Evolutionary conservation across 1,284 basidiomycete species (phyloP).

Genomic region (Boletus sp.): DNA sequence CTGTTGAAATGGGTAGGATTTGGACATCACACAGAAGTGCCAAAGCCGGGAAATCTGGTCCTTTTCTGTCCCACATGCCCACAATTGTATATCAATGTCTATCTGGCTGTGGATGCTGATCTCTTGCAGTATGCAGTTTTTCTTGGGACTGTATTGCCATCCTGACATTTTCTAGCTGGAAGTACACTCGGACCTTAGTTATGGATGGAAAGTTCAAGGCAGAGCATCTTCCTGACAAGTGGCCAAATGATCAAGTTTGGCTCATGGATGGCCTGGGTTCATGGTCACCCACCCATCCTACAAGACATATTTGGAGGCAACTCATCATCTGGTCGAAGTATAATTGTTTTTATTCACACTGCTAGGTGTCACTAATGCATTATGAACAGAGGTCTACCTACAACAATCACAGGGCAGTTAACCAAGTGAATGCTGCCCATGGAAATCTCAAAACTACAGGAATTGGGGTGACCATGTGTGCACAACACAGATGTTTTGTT

Average conservation of each 20-base stretch:
- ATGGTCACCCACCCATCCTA: neutral
- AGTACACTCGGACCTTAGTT: neutral
- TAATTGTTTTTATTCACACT: no score
- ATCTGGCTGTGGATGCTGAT: neutral
- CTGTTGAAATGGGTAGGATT: neutral
- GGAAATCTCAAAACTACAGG: neutral
- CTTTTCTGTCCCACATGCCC: neutral
- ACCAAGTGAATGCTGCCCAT: constrained; percentile 1
- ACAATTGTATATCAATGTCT: neutral
- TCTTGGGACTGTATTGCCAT: no score
- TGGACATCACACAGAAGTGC: neutral
- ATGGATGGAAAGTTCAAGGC: no score
- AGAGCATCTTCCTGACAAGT: neutral
- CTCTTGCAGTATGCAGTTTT: neutral
- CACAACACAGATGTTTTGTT: constrained; percentile 5
- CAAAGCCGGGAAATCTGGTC: neutral
- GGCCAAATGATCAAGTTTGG: constrained; percentile 6
- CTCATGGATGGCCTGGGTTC: constrained; percentile 13
- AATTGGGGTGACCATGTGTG: constrained; percentile 16
- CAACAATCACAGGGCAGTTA: constrained; percentile 15
- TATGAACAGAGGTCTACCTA: constrained; percentile 1
- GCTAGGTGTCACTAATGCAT: no score
- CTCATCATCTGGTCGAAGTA: neutral
- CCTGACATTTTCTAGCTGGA: no score
- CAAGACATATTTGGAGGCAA: neutral